These are phyloP conservation scores for Nannochloropsis granulata DNA, from an alignment of 108 stramenopile genomes.

Conservation along the genomic window DNA sequence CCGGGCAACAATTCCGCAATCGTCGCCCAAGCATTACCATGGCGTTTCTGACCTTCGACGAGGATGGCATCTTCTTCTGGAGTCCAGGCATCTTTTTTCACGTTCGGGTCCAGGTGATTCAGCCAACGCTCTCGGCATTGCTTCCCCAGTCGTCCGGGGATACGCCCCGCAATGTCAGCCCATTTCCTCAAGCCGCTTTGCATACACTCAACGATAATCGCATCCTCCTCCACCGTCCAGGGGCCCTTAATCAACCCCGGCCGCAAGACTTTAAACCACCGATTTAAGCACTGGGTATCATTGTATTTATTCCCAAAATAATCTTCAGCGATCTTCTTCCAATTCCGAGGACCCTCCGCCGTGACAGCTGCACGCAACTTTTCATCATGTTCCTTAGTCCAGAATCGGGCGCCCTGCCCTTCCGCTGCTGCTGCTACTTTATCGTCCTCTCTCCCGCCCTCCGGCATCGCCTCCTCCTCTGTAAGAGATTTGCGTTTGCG, in stretches of 20 bases:
- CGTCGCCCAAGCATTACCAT: neutral
- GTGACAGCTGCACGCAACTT: conserved; percentile 11
- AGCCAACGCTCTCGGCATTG: conserved; percentile 49
- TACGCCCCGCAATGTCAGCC: conserved; percentile 21
- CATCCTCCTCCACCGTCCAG: conserved; percentile 42
- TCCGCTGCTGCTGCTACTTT: neutral
- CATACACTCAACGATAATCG: conserved; percentile 13
- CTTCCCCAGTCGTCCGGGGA: conserved; percentile 36
- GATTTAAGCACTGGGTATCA: neutral
- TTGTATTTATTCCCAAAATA: neutral
- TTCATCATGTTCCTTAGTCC: conserved; percentile 15
- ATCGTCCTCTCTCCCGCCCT: neutral
- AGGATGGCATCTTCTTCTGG: conserved; percentile 35
- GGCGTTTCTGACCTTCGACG: conserved; percentile 3
- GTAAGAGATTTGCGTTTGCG: neutral
- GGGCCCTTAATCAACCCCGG: conserved; percentile 69
- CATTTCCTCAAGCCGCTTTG: conserved; percentile 29
- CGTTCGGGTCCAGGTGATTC: conserved; percentile 42
- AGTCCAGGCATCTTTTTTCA: conserved; percentile 39
- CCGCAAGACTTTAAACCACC: conserved; percentile 47
- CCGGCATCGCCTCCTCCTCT: neutral
- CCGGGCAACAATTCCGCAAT: conserved; percentile 68
- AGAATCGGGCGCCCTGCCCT: neutral
- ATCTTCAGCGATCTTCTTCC: neutral
- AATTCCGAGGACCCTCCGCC: neutral